These are phyloP conservation scores for Artemisia tridentata DNA, from an alignment of 129 eudicot species.

Conservation along the genomic window DNA sequence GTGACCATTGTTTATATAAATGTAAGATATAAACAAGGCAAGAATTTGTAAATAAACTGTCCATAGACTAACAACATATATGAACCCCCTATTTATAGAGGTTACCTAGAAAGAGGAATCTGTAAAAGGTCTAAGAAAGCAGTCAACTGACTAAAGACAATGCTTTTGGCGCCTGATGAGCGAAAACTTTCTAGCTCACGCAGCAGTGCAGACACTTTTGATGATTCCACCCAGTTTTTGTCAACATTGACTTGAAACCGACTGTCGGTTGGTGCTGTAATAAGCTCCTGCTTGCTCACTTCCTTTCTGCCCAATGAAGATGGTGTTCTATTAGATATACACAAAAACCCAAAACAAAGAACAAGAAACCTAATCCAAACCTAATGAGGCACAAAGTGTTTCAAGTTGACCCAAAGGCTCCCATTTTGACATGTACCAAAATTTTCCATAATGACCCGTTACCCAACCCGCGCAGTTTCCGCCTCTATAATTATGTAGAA, in stretches of 20 bases:
- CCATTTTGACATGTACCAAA: neutral
- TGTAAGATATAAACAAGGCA: neutral
- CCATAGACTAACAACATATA: neutral
- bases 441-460: neutral
- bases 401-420: neutral
- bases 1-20: neutral
- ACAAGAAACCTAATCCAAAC: constrained; percentile 5
- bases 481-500: constrained; percentile 61
- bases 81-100: neutral
- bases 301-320: constrained; percentile 52
- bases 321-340: neutral
- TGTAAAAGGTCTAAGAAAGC: constrained; percentile 87
- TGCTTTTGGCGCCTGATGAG: constrained; percentile 73
- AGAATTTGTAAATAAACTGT: neutral
- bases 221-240: constrained; percentile 89
- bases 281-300: constrained; percentile 74
- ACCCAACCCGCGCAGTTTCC: neutral
- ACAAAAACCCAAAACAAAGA: neutral
- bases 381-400: neutral
- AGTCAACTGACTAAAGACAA: constrained; percentile 96
- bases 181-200: constrained; percentile 57
- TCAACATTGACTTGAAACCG: constrained; percentile 80
- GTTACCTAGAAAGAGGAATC: constrained; percentile 84
- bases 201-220: too few species aligned
- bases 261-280: constrained; percentile 86